Conservation (phyloP, 768 basidiomycete species). For the Hydnum rufescens region DNA sequence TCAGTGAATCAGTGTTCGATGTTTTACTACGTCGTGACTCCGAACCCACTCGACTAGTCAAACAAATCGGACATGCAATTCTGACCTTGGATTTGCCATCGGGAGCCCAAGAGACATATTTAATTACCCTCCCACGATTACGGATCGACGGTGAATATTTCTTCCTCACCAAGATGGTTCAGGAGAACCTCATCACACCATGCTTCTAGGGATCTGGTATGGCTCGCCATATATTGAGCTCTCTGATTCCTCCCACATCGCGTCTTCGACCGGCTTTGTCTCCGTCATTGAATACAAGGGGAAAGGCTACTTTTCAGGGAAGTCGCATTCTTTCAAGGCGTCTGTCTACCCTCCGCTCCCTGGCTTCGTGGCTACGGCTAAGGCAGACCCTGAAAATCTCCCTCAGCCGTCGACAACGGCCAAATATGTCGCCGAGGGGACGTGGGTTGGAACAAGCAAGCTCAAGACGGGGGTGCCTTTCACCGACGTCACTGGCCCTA, state of each 20-base stretch:
- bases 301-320: constrained; percentile 87
- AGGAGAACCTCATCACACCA: neutral
- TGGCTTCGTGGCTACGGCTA: constrained; percentile 15
- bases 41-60: constrained; percentile 29
- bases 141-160: constrained; percentile 55
- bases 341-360: constrained; percentile 29
- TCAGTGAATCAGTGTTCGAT: constrained; percentile 4
- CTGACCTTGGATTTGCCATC: constrained; percentile 44
- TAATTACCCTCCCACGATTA: constrained; percentile 82
- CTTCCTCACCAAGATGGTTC: neutral
- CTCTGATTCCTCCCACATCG: constrained; percentile 62
- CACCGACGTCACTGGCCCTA: constrained; percentile 53
- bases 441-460: constrained; percentile 44
- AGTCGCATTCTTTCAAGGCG: constrained; percentile 85
- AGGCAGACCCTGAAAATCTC: constrained; percentile 17
- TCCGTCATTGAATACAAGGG: constrained; percentile 81
- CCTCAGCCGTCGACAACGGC: neutral
- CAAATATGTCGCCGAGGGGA: constrained; percentile 49
- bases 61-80: constrained; percentile 86
- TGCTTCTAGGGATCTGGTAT: constrained; percentile 33
- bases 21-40: neutral
- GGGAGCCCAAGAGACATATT: constrained; percentile 45
- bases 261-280: constrained; percentile 38
- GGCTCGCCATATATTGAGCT: constrained; percentile 82
- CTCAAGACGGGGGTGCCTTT: constrained; percentile 26